Base-by-base conservation (phyloP, 805 yeast genomes). In the Nakazawaea pomicola region DNA sequence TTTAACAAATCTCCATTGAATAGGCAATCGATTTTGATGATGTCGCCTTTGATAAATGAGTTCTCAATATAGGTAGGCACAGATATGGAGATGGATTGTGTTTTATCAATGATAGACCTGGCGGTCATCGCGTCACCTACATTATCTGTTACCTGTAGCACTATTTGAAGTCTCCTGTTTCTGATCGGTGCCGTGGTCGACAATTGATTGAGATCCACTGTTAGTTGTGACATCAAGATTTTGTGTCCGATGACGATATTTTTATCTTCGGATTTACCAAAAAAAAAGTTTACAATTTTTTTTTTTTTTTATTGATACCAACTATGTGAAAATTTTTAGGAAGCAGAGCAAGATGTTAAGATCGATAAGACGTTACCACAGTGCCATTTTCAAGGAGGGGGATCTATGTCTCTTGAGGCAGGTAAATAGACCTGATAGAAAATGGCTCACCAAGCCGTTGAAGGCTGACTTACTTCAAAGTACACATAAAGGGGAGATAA, bases 391-490 rank as follows among this genome's bases (percentile, higher is more conserved):
- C 40, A 40, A 41, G n/a, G 43, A 40, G 12, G 64, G 64, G 4
- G 70, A 65, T 41, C 32, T 54, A 2, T 67, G 54, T 1, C 35
- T 65, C 2, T 38, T 62, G 2, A 48, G 57, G 9, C 60, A 58
- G 8, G 43, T 57, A 2, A 51, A 53, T 8, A 46, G 54, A 23
- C 53, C 60, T 1, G 53, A 53, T 10, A 50, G 50, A 20, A 50
- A 48, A 16, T 61, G 62, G 56, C 45, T 61, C 3, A 55, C 67
- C 3, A 53, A 54, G 27, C 61, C 63, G 6, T 44, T 65, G 25
- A 32, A 42, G 14, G 46, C 46, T 6, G 58, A 54, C 4, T 30
- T 41, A 7, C 40, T 19, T 2, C 44, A 52, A 20, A 50, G 53
- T 14, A 45, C 55, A 3, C 51, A 54, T 24, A 51, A 53, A 17